Base-by-base conservation (phyloP, 78 protist species). In the Diacronema lutheri region DNA sequence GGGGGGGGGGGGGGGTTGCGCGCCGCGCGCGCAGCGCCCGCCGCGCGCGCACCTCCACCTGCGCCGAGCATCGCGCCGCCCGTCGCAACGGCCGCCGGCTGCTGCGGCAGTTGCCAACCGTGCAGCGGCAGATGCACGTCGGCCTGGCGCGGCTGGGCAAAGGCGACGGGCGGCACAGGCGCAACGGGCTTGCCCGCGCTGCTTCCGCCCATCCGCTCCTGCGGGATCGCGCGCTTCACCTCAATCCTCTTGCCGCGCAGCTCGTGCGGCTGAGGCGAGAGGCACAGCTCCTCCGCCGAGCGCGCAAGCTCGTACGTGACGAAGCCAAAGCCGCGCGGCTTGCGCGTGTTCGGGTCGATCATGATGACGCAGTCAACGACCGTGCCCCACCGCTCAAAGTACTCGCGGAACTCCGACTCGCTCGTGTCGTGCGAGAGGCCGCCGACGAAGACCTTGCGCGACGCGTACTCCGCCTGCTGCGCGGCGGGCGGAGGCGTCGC, bases 291-390 rank as follows among this genome's bases (percentile, higher is more conserved):
- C 20, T 71, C 79, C 29, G 41, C 79, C 0, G 26, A 1, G 25
- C 6, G 6, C 25, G 33, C 25, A 37, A 21, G 40, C n/a, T 71
- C 58, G 20, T 25, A 71, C 37, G 79, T 71, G 57, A 71, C 41
- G 79, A 71, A 71, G 37, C 79, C 79, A 12, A 71, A 71, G 38
- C 79, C 79, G 31, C 79, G 79, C 16, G 79, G 79, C 57, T 41
- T 40, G 25, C 58, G 55, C 20, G 79, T 71, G 57, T 71, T 57
- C 13, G 57, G 79, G 33, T 71, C 79, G 79, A 56, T 41, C 79
- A 71, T 71, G 57, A 71, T 41, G 79, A 71, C 79, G 35, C 58
- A 71, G 57, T 71, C 79, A 12, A 12, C 26, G 20, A 71, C 79
- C 0, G 4, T 6, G 16, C 79, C 79, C 4, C 2, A 71, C 41